Base-by-base conservation (phyloP, 2,329 filamentous ascomycete species). In the Botryosphaeria dothidea region DNA sequence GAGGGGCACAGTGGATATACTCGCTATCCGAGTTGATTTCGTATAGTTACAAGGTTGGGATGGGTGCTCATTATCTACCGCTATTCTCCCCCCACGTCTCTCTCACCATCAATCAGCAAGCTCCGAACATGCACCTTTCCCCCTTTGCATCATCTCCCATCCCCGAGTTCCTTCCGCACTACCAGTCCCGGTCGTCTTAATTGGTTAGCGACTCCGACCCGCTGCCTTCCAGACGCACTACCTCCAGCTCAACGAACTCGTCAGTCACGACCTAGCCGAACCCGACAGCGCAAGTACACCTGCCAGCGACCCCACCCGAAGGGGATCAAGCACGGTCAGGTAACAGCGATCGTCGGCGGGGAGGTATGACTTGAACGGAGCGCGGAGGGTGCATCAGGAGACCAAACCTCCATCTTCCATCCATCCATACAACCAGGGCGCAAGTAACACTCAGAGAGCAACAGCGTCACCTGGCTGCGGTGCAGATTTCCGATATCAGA, bases 241-340 rank as follows among this genome's bases (percentile, higher is more conserved):
- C 27, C 41, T 60, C 38, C 56, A 60, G 56, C 56, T 60, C 56
- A 46, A 60, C 56, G 38, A 60, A 46, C 56, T 46, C 56, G 56
- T 46, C n/a, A 46, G 13, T 11, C 38, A 41, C 9, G 25, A 3
- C 25, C 56, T 41, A 58, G 54, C 54, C 54, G 38, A 29, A 31
- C 41, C 56, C 41, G 56, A 60, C 56, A 34, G 41, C 56, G 56
- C 56, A 46, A 45, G 56, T 60, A 60, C 56, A 41, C 56, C 56
- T 8, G 19, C 38, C 56, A 60, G 56, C 56, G 56, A 60, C n/a
- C 56, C 41, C 27, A 60, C 31, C 7, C 31, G 31, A 23, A 13
- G 19, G 27, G 27, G 56, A 17, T 60, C 56, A 46, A 56, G 56
- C 56, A 46, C 56, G 56, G 41, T 8, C 17, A 46, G 17, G 56